Evolutionary conservation across 1,284 basidiomycete species (phyloP).

Genomic region (Porodaedalea pini): DNA sequence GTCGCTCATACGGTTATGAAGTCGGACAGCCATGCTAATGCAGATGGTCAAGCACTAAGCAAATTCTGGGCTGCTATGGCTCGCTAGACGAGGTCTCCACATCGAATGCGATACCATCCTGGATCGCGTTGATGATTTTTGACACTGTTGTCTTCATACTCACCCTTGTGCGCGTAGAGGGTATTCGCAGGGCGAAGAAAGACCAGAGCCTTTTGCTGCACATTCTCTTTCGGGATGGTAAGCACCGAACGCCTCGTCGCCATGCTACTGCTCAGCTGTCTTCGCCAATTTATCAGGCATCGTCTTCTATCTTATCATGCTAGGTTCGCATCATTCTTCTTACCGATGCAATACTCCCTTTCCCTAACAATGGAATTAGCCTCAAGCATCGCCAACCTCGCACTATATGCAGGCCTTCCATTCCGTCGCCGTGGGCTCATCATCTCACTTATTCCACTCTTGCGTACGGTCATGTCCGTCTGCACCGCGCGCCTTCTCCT

Average conservation of each 20-base stretch:
- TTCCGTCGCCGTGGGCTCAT: constrained; percentile 1
- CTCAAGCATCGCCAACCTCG: constrained; percentile 15
- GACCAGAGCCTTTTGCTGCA: constrained; percentile 1
- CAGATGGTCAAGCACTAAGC: not conserved
- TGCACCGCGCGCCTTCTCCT: constrained; percentile 15
- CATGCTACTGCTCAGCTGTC: not conserved
- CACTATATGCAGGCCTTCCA: constrained; percentile 8
- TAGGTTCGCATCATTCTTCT: constrained; percentile 2
- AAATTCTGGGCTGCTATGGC: not conserved
- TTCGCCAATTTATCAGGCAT: not conserved
- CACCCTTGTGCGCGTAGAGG: constrained; percentile 6
- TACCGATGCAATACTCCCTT: not conserved
- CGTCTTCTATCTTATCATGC: constrained; percentile 12
- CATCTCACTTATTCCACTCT: constrained; percentile 6
- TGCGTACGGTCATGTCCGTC: constrained; percentile 15
- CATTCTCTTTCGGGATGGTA: constrained; percentile 15
- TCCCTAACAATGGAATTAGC: not conserved
- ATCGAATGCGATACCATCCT: constrained; percentile 3
- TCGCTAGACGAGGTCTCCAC: not conserved
- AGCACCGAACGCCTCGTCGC: not conserved
- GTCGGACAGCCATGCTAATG: no score
- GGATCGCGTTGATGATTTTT: constrained; percentile 9
- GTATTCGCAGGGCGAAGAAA: constrained; percentile 2
- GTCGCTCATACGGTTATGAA: not conserved
- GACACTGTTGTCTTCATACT: constrained; percentile 7